Evolutionary conservation across 1,139 yeast species (phyloP), one percentile per base, ranked within the genome.

Genomic region (Magnusiomyces tetraspermus): DNA sequence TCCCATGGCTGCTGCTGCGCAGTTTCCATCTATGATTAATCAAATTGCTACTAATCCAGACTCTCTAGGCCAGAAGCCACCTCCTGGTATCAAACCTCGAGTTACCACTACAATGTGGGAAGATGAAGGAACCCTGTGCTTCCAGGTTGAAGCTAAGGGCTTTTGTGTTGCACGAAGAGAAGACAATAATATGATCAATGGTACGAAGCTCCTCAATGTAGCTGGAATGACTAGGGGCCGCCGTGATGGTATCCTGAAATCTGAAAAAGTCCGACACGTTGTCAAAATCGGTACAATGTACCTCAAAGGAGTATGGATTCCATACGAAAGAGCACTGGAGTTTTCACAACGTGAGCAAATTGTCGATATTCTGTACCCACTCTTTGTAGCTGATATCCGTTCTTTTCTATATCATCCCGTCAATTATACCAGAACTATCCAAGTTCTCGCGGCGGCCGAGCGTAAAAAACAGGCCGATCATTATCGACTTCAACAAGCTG

Each of bases 91-190:
- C 59, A 76, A 88, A 59, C 97, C 96, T 24, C 76, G 94, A 60
- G 94, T 90, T 58, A 87, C 96, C 51, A 89, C 97, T 23, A 88
- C 97, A 8, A 80, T 88, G 82, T 90, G 97, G 97, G 97, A 90
- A 68, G 97, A 90, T 66, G 97, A 90, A 65, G 85, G 88, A 61
- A 90, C 97, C 0, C 71, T 89, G 51, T 92, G 97, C 67, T 90
- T 89, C 71, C 97, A 78, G 57, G 81, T 79, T 1, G 72, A 75
- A 52, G 74, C 74, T 0, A 63, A 70, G 22, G 76, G 76, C 0
- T 66, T 74, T n/a, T 62, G 75, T 31, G 80, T 78, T 1, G 75
- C 80, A 1, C 64, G 83, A 30, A 64, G 83, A 28, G 77, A 75
- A 57, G 82, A 78, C 61, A 75, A 72, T 23, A 70, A 76, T 59